Conservation (phyloP, 352 stramenopile species). For the Thalassiosira oceanica region DNA sequence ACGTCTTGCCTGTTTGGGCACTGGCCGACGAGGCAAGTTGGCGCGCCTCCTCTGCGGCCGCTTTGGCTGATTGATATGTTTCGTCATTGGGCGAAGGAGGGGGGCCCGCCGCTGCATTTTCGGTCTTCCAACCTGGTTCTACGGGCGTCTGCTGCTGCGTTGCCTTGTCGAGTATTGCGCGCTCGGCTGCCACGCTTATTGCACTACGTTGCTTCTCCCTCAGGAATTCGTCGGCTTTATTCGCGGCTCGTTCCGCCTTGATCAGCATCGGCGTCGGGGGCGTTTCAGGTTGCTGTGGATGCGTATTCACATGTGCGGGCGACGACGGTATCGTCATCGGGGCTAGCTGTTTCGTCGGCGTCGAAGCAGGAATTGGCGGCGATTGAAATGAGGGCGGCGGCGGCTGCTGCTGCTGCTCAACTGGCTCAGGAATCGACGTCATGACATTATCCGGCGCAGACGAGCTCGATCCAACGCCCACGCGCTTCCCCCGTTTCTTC, state of each 20-base stretch:
- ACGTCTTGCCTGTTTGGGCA: conserved; percentile 8
- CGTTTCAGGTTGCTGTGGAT: conserved; percentile 6
- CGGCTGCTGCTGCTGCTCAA: background rate
- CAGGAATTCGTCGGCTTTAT: conserved; percentile 73
- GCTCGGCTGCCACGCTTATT: conserved; percentile 22
- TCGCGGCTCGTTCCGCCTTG: conserved; percentile 45
- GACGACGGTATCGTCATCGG: conserved; percentile 2
- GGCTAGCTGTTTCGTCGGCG: background rate
- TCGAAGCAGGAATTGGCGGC: too few relatives aligned
- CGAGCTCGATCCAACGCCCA: conserved; percentile 34
- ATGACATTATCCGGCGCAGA: background rate
- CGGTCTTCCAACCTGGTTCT: conserved; percentile 2
- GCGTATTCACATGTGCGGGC: background rate
- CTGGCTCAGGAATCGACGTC: background rate
- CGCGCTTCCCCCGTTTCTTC: conserved; percentile 48
- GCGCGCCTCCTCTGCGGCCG: conserved; percentile 59
- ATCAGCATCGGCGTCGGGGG: conserved; percentile 19
- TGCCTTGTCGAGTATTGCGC: conserved; percentile 20
- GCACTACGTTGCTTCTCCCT: conserved; percentile 48
- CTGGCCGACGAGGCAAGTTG: conserved; percentile 9
- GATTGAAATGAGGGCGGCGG: background rate
- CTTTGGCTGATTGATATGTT: conserved; percentile 50
- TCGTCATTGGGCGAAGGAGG: conserved; percentile 17
- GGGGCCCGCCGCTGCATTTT: background rate
- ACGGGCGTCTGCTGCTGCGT: background rate